phyloP scores from a whole-genome alignment of 352 stramenopile species.

The Globisporangium irregulare region DNA sequence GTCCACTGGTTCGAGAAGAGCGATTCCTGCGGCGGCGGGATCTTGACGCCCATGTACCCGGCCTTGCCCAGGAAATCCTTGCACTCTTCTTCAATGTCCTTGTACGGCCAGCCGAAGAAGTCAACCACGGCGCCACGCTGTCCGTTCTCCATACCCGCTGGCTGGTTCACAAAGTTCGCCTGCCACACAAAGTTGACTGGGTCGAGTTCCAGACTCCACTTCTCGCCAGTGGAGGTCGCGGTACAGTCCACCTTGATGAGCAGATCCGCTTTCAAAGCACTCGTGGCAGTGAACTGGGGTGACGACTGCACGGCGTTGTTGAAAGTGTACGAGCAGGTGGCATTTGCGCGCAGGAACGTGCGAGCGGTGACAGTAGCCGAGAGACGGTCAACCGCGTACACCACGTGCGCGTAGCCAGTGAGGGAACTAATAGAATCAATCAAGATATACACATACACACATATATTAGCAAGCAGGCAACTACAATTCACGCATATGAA shows the following conservation, averaged over 20 bases:
- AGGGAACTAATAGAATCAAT: conserved; percentile 13
- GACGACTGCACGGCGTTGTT: conserved; percentile 27
- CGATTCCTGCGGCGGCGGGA: conserved; percentile 39
- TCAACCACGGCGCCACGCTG: conserved; percentile 40
- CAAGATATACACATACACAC: neutral
- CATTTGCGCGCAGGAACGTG: conserved; percentile 28
- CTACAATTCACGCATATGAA: neutral
- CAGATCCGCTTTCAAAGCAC: conserved; percentile 25
- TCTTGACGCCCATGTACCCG: conserved; percentile 43
- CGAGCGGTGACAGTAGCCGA: conserved; percentile 40
- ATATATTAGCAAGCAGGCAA: neutral
- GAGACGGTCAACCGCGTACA: conserved; percentile 30
- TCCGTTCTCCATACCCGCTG: conserved; percentile 22
- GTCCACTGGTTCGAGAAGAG: conserved; percentile 30
- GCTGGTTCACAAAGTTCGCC: conserved; percentile 25
- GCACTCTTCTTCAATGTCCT: conserved; percentile 38
- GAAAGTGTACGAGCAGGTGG: conserved; percentile 34
- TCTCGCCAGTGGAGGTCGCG: conserved; percentile 11
- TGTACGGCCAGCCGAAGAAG: conserved; percentile 42
- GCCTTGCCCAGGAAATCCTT: conserved; percentile 35
- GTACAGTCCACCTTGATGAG: conserved; percentile 33
- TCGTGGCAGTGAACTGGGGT: conserved; percentile 20
- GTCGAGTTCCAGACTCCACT: conserved; percentile 41
- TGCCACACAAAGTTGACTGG: conserved; percentile 70
- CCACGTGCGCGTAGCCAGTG: conserved; percentile 42